Conservation (phyloP, 208 protist species). For the Trichomonas vaginalis region DNA sequence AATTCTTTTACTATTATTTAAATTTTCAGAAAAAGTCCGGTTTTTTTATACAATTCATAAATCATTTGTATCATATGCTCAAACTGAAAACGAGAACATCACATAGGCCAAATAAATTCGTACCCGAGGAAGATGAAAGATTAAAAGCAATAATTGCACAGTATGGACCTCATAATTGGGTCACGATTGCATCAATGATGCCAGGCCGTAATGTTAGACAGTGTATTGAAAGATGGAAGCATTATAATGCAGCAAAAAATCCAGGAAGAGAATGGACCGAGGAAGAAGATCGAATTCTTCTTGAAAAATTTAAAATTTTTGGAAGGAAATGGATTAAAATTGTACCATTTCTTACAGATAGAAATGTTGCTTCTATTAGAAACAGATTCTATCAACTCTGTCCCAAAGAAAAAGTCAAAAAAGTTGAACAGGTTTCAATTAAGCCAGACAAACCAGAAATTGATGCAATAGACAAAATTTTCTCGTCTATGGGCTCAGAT, state of each 20-base stretch:
- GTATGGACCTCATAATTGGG: not conserved
- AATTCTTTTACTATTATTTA: too few relatives aligned
- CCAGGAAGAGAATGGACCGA: not conserved
- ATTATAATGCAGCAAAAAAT: not conserved
- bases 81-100: not conserved
- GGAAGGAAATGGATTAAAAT: not conserved
- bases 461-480: not conserved
- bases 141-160: not conserved
- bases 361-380: not conserved
- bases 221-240: not conserved
- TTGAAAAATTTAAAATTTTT: not conserved
- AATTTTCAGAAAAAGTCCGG: too few relatives aligned
- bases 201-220: not conserved
- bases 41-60: too few relatives aligned
- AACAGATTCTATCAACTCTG: not conserved
- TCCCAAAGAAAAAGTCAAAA: not conserved
- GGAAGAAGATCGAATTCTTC: not conserved
- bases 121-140: not conserved
- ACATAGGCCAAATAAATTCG: not conserved
- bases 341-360: not conserved
- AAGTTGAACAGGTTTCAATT: not conserved
- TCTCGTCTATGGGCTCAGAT: not conserved
- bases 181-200: not conserved
- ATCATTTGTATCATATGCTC: too few relatives aligned
- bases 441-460: not conserved